Conservation (phyloP, 805 yeast species). For the Monosporozyma solicola region DNA sequence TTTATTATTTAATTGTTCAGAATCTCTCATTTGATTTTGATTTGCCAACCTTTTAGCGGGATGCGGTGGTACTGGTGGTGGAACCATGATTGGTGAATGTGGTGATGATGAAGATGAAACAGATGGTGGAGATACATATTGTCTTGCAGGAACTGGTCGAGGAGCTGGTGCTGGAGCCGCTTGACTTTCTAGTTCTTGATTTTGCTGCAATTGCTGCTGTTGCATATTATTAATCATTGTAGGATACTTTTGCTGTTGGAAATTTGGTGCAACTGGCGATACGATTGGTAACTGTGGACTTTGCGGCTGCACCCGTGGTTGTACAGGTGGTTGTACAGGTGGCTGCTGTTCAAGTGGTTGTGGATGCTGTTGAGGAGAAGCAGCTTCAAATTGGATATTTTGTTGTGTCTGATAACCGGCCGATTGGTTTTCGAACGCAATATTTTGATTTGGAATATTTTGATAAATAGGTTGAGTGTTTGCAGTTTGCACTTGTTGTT, state of each 20-base stretch:
- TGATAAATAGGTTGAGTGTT: neutral
- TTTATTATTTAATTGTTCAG: neutral
- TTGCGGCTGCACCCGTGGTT: neutral
- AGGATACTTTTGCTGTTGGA: neutral
- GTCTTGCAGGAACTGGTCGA: neutral
- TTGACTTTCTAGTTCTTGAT: neutral
- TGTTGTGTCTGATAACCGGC: neutral
- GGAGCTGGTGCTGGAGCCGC: neutral
- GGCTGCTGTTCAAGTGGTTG: neutral
- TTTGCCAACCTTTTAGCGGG: neutral
- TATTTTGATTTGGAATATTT: neutral
- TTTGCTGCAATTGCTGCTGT: neutral
- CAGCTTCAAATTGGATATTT: neutral
- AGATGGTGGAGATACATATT: neutral
- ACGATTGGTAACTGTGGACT: neutral
- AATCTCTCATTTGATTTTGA: neutral
- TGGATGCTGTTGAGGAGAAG: neutral
- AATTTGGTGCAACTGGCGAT: neutral
- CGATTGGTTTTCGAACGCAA: neutral
- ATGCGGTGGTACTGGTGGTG: slow-evolving; percentile 3
- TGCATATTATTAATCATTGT: neutral
- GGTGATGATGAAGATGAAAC: neutral
- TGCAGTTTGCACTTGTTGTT: neutral
- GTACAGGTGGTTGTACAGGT: neutral
- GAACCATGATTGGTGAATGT: neutral